Evolutionary conservation across 768 basidiomycete genomes (phyloP).

Genomic region (Clavaria fumosa): DNA sequence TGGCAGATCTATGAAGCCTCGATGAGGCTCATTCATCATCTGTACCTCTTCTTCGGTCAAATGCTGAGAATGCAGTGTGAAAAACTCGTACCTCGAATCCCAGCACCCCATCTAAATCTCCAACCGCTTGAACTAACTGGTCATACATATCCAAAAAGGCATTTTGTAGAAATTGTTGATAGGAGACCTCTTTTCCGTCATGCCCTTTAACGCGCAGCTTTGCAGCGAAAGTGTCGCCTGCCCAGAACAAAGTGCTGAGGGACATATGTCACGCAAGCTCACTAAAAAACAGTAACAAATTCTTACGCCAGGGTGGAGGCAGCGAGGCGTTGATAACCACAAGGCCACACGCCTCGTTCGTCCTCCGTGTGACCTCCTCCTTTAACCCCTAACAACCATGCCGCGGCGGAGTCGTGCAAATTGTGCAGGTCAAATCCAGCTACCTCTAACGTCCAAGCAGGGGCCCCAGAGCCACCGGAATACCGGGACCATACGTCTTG

Average conservation of each 20-base stretch:
- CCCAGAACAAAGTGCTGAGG: slow-evolving; percentile 82
- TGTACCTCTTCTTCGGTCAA: slow-evolving; percentile 16
- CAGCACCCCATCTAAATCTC: slow-evolving; percentile 61
- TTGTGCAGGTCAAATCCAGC: slow-evolving; percentile 74
- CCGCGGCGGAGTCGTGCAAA: slow-evolving; percentile 72
- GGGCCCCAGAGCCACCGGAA: slow-evolving; percentile 88
- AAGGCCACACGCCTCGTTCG: slow-evolving; percentile 83
- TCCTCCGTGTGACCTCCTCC: slow-evolving; percentile 61
- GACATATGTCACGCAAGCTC: slow-evolving; percentile 2
- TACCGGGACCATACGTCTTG: slow-evolving; percentile 97
- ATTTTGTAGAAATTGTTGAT: slow-evolving; percentile 75
- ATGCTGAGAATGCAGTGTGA: not conserved
- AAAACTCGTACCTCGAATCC: slow-evolving; percentile 64
- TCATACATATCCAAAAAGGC: slow-evolving; percentile 71
- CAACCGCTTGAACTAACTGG: slow-evolving; percentile 47
- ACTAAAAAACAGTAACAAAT: not conserved
- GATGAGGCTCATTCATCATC: slow-evolving; percentile 93
- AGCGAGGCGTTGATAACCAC: slow-evolving; percentile 87
- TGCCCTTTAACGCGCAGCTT: slow-evolving; percentile 40
- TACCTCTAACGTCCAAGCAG: slow-evolving; percentile 84
- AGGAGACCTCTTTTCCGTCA: slow-evolving; percentile 36
- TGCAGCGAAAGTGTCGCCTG: slow-evolving; percentile 73
- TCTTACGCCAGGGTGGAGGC: slow-evolving; percentile 84
- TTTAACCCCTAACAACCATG: slow-evolving; percentile 71
- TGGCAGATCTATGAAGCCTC: slow-evolving; percentile 74